Conservation (phyloP, 179 eudicot species). For the Spergularia azorica region DNA sequence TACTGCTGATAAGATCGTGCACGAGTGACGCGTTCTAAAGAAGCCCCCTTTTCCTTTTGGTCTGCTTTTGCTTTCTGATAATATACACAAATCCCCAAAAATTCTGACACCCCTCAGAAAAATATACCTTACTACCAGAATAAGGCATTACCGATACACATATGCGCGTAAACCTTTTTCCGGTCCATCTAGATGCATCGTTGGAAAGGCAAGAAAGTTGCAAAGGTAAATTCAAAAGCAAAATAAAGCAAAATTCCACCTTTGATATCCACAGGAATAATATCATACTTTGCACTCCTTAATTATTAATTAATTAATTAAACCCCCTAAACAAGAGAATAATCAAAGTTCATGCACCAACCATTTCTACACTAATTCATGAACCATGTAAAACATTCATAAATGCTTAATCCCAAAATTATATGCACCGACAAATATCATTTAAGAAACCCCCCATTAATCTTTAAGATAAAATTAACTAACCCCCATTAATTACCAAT, state of each 20-base stretch:
- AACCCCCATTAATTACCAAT: neutral
- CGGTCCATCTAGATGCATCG: constrained; percentile 15
- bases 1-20: neutral
- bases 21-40: too few relatives aligned
- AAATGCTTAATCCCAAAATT: neutral
- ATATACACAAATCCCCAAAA: constrained; percentile 5
- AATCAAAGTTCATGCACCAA: constrained; percentile 27
- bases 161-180: constrained; percentile 13
- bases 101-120: too few relatives aligned
- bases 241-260: neutral
- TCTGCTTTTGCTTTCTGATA: neutral
- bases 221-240: constrained; percentile 10
- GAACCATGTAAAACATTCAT: neutral
- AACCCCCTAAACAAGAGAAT: constrained; percentile 6
- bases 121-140: neutral
- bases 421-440: constrained; percentile 11
- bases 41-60: neutral
- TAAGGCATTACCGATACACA: constrained; percentile 9
- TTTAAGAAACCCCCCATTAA: neutral
- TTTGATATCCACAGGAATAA: constrained; percentile 13
- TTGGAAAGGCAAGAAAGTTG: constrained; percentile 25
- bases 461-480: neutral
- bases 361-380: neutral
- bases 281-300: neutral
- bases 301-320: constrained; percentile 4